phyloP scores from a whole-genome alignment of 2,329 filamentous ascomycete genomes.

The Trichoderma sp. region DNA sequence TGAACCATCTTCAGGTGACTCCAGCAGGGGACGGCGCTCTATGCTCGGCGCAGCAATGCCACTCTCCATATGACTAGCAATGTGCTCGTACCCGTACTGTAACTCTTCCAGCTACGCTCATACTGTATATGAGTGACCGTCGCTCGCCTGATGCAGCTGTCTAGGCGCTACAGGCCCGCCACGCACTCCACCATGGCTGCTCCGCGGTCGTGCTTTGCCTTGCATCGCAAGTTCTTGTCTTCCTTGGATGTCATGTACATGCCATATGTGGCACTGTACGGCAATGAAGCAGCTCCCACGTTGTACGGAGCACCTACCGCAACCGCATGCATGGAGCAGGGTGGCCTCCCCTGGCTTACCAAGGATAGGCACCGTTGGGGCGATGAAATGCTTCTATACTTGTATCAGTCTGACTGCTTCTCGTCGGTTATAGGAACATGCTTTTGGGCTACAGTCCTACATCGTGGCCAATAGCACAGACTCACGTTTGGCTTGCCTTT shows the following conservation, averaged over 20 bases:
- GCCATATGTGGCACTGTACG: background rate
- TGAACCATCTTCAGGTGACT: conserved; percentile 29
- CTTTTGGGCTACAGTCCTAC: background rate
- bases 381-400: background rate
- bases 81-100: background rate
- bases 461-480: background rate
- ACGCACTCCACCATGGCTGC: conserved; percentile 16
- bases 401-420: background rate
- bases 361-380: background rate
- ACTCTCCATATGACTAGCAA: background rate
- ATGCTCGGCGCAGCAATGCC: conserved; percentile 12
- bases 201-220: background rate
- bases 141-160: conserved; percentile 22
- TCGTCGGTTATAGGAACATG: background rate
- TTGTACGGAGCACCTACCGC: background rate
- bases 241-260: too few species aligned
- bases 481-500: background rate
- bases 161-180: background rate
- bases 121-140: background rate
- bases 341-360: background rate
- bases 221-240: background rate
- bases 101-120: background rate
- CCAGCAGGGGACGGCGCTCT: conserved; percentile 14
- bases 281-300: background rate
- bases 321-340: background rate